Conservation (phyloP, 139 green algal species). For the Ettlia oleoabundans region DNA sequence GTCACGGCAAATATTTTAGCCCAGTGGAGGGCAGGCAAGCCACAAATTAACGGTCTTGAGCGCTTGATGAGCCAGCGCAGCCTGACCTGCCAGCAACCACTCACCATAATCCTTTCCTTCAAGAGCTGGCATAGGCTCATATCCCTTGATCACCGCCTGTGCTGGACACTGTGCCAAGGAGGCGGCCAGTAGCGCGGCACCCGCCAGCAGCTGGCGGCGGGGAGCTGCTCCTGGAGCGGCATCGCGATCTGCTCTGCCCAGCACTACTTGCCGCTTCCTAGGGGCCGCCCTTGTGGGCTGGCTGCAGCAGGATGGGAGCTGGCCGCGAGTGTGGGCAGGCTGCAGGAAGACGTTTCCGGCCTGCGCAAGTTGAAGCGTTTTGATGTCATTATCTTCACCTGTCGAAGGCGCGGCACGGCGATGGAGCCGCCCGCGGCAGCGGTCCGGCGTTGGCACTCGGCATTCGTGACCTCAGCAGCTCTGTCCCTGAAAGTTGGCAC, state of each 20-base stretch:
- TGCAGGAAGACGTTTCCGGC: background rate
- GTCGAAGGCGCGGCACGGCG: too few species aligned
- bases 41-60: too few species aligned
- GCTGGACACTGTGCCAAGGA: background rate
- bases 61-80: too few species aligned
- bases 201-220: conserved; percentile 11
- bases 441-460: too few species aligned
- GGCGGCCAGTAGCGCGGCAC: background rate
- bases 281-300: background rate
- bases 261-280: background rate
- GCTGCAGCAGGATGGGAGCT: background rate
- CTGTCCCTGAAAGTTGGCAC: too few species aligned
- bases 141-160: conserved; percentile 27
- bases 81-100: too few species aligned
- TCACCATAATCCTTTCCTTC: conserved; percentile 94
- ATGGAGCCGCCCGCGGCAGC: too few species aligned
- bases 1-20: too few species aligned
- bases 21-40: too few species aligned
- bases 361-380: background rate
- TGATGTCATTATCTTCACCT: background rate
- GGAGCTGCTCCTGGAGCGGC: background rate
- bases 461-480: too few species aligned
- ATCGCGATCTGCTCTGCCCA: background rate
- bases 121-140: conserved; percentile 67
- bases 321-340: too few species aligned